Evolutionary conservation across 441 rosid genomes (phyloP).

Genomic region (Adansonia rubrostipa): DNA sequence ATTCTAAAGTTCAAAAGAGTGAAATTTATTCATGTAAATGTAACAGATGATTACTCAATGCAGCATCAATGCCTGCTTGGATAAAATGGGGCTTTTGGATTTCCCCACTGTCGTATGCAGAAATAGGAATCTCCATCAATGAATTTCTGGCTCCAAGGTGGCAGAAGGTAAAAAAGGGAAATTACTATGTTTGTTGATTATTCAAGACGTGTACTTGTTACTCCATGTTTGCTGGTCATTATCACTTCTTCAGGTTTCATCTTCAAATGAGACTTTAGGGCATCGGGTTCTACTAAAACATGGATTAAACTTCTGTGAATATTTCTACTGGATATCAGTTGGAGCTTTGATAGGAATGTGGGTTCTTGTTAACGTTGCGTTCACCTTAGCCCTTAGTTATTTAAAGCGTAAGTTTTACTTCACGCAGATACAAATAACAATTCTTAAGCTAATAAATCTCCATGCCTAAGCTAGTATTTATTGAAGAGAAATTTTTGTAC

Average conservation of each 20-base stretch:
- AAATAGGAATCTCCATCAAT: conserved; percentile 39
- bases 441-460: too few relatives aligned
- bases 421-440: background rate
- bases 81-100: conserved; percentile 50
- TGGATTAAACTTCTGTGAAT: conserved; percentile 36
- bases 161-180: conserved; percentile 36
- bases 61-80: conserved; percentile 47
- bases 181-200: background rate
- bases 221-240: background rate
- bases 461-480: too few relatives aligned
- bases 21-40: background rate
- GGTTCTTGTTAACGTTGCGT: conserved; percentile 37
- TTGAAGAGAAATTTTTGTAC: background rate
- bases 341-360: conserved; percentile 46
- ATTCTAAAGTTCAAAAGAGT: background rate
- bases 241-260: conserved; percentile 23
- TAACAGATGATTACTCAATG: background rate
- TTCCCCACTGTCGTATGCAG: conserved; percentile 44
- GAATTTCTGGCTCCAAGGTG: conserved; percentile 54
- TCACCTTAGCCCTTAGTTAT: conserved; percentile 42
- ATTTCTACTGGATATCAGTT: conserved; percentile 46
- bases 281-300: conserved; percentile 29
- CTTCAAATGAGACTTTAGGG: conserved; percentile 39
- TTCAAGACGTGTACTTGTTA: too few relatives aligned
- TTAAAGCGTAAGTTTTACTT: conserved; percentile 33